phyloP scores from a whole-genome alignment of 768 basidiomycete genomes.

The Strobilomyces echinocephalus region DNA sequence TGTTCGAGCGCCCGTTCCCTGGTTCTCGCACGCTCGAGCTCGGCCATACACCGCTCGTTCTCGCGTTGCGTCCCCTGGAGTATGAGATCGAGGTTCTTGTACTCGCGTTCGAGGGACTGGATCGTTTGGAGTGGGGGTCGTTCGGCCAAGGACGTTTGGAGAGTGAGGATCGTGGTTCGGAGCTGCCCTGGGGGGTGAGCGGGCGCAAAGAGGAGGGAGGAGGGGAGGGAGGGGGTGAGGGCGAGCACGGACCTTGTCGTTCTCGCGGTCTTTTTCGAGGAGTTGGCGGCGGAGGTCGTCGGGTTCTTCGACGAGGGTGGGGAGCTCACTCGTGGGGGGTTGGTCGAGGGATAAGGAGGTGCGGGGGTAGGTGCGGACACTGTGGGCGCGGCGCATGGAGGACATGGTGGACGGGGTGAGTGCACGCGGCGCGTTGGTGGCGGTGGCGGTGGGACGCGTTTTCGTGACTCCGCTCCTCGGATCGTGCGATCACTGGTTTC shows the following conservation, averaged over 20 bases:
- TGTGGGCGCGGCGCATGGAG: constrained; percentile 58
- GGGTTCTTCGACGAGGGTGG: constrained; percentile 51
- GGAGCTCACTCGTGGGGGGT: constrained; percentile 40
- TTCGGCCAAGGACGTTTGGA: constrained; percentile 62
- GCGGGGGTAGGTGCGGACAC: constrained; percentile 50
- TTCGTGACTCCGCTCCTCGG: too few relatives aligned
- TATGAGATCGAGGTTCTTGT: constrained; percentile 69
- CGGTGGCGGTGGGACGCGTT: too few relatives aligned
- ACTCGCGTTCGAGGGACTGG: constrained; percentile 65
- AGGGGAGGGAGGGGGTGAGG: too few relatives aligned
- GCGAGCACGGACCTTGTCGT: constrained; percentile 53
- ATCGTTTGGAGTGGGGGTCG: constrained; percentile 66
- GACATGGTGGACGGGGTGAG: not conserved
- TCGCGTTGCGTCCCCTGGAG: constrained; percentile 79
- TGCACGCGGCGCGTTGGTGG: too few relatives aligned
- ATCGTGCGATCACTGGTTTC: too few relatives aligned
- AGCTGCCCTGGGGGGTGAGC: constrained; percentile 38
- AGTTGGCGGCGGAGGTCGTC: constrained; percentile 60
- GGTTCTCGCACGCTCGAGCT: constrained; percentile 65
- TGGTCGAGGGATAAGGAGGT: constrained; percentile 39
- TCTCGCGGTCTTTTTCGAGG: constrained; percentile 64
- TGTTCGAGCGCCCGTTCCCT: constrained; percentile 75
- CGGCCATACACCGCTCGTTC: constrained; percentile 80
- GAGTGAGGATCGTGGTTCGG: constrained; percentile 52
- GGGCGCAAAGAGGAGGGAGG: not conserved